Conservation (phyloP, 495 filamentous ascomycete species). For the Diplogelasinospora grovesii region DNA sequence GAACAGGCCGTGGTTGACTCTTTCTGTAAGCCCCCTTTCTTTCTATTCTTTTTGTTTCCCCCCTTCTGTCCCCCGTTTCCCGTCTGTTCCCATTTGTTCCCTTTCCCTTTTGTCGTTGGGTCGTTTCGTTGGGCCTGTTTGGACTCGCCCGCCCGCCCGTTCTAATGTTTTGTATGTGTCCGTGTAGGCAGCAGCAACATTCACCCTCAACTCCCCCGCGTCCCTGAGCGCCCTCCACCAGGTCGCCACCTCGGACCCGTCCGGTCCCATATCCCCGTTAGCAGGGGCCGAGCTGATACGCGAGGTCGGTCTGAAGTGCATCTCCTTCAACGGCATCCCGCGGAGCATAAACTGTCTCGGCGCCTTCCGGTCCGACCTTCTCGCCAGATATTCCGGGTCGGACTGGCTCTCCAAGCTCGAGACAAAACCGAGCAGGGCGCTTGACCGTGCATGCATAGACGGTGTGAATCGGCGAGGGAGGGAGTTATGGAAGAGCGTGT, state of each 20-base stretch:
- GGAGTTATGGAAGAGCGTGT: slow-evolving; percentile 64
- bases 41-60: too few relatives aligned
- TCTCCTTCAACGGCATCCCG: slow-evolving; percentile 78
- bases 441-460: slow-evolving; percentile 43
- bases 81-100: too few relatives aligned
- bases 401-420: slow-evolving; percentile 32
- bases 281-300: slow-evolving; percentile 66
- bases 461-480: slow-evolving; percentile 49
- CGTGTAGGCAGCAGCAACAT: slow-evolving; percentile 32
- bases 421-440: slow-evolving; percentile 42
- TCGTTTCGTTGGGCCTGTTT: too few relatives aligned
- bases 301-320: slow-evolving; percentile 74
- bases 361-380: slow-evolving; percentile 55
- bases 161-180: too few relatives aligned
- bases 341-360: slow-evolving; percentile 71
- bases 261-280: slow-evolving; percentile 27
- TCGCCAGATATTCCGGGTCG: slow-evolving; percentile 40
- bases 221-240: slow-evolving; percentile 35
- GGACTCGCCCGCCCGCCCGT: too few relatives aligned
- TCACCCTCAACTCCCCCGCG: slow-evolving; percentile 32
- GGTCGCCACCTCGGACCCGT: slow-evolving; percentile 35
- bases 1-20: slow-evolving; percentile 55
- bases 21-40: slow-evolving; percentile 43
- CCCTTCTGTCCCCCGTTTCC: too few relatives aligned
- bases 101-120: too few relatives aligned